These are phyloP conservation scores for Malus hybrid DNA, from an alignment of 331 rosid species.

Conservation along the genomic window DNA sequence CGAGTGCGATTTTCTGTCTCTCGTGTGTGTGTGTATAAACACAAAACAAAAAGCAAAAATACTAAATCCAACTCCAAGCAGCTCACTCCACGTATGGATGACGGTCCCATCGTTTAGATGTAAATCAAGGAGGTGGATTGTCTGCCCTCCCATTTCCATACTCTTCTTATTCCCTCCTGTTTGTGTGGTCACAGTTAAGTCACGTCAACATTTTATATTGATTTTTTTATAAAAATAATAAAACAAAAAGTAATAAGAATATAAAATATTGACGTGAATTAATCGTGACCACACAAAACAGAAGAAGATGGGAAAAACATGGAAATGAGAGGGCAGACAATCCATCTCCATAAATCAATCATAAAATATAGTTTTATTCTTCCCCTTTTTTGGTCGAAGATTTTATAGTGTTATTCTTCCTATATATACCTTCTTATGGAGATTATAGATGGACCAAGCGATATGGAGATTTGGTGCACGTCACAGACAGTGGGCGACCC, in stretches of 20 bases:
- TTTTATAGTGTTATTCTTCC: background rate
- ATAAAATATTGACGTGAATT: too few relatives aligned
- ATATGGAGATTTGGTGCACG: background rate
- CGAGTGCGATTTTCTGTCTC: background rate
- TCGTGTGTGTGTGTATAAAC: background rate
- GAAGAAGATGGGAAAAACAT: too few relatives aligned
- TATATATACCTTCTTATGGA: background rate
- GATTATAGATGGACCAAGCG: background rate
- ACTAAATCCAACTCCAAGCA: background rate
- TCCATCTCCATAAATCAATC: background rate
- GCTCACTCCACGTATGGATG: background rate
- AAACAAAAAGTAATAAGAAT: too few relatives aligned
- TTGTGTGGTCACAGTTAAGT: too few relatives aligned
- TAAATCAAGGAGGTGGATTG: background rate
- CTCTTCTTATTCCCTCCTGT: too few relatives aligned
- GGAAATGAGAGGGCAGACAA: too few relatives aligned
- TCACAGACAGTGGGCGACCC: constrained; percentile 15
- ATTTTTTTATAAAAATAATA: too few relatives aligned
- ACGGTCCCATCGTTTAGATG: background rate
- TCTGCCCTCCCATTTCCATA: too few relatives aligned
- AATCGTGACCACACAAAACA: too few relatives aligned
- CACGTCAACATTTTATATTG: too few relatives aligned
- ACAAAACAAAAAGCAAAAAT: background rate
- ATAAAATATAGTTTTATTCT: background rate
- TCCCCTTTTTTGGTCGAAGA: too few relatives aligned